Percentiles rank a stretch among this genome's conserved stretches.
phyloP scores from a whole-genome alignment of 2,329 filamentous ascomycete species.

The Aspergillus texensis region DNA sequence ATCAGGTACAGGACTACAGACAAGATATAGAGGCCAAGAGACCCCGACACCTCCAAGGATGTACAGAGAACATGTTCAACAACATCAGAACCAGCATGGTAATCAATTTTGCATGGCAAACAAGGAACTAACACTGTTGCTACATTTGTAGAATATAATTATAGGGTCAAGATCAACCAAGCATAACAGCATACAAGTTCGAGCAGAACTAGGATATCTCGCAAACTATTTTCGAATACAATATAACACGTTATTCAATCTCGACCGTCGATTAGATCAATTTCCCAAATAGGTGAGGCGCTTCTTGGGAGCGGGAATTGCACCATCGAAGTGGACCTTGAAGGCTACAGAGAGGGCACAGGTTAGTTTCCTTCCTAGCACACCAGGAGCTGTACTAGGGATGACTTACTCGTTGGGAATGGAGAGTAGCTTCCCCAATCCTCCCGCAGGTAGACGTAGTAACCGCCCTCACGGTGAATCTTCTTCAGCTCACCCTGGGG shows the following conservation, averaged over 20 bases:
- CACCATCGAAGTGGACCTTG: slow-evolving; percentile 49
- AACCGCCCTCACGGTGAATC: slow-evolving; percentile 58
- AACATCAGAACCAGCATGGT: not conserved
- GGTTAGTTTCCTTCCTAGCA: slow-evolving; percentile 16
- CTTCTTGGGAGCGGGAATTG: slow-evolving; percentile 29
- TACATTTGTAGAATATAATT: not conserved
- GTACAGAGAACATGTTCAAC: not conserved
- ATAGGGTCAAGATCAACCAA: not conserved
- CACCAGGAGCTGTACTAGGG: not conserved
- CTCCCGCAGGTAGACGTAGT: slow-evolving; percentile 65
- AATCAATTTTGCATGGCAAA: not conserved
- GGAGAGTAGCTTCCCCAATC: slow-evolving; percentile 63
- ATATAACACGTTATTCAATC: not conserved
- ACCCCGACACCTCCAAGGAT: not conserved
- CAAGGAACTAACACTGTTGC: not conserved
- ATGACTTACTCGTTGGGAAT: slow-evolving; percentile 50
- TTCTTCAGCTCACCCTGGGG: slow-evolving; percentile 70
- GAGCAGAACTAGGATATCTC: slow-evolving; percentile 13
- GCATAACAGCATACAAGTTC: not conserved
- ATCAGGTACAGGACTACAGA: not conserved
- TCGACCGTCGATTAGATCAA: not conserved
- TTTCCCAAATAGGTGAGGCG: not conserved
- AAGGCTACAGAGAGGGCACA: slow-evolving; percentile 34
- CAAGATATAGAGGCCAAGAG: not conserved
- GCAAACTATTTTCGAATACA: not conserved